Evolutionary conservation across 805 yeast genomes (phyloP), one percentile per base, ranked within the genome.

Genomic region (Myxozyma neotropica): DNA sequence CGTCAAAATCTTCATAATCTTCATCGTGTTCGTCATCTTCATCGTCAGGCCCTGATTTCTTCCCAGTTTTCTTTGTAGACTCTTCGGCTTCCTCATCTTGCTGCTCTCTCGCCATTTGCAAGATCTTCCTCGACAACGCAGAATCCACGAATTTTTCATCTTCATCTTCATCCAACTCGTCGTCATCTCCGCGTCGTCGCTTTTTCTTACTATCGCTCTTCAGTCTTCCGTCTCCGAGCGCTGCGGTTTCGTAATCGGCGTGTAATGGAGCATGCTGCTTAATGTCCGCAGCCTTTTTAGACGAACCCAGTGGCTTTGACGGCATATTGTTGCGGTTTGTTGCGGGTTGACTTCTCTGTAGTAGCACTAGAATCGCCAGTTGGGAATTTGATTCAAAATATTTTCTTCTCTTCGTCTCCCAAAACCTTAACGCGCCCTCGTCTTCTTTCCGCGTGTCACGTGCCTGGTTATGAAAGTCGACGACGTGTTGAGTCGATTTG

Each of bases 101-200:
- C 76, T 94, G 99, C 69, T 88, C 93, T 68, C 82, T 85, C 19
- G 99, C 99, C 63, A 94, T 79, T 72, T 88, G 89, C 66, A 94
- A 78, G 73, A 94, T 92, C 75, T 84, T 89, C 73, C 95, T 80
- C 0, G 97, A 89, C 31, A 89, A 77, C 19, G 83, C 78, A 19
- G 97, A 88, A 76, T 93, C 97, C 40, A 94, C 79, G 67, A 76
- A 86, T 45, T 80, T 84, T 48, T 85, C 91, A 26, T 80, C 85
- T 38, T 78, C 75, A 59, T 78, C 81, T 12, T 79, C 82, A 40
- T 47, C 40, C 12, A 57, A 26, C 47, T 49, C 27, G 23, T 59
- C 50, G 35, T 63, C 40, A 39, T 50, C 31, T 23, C 47, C 49
- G n/a, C 61, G 38, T 38, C 58, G 23, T 47, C 65, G 44, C 45